phyloP scores from a whole-genome alignment of 257 asterid genomes.

The Scutellaria galericulata region DNA sequence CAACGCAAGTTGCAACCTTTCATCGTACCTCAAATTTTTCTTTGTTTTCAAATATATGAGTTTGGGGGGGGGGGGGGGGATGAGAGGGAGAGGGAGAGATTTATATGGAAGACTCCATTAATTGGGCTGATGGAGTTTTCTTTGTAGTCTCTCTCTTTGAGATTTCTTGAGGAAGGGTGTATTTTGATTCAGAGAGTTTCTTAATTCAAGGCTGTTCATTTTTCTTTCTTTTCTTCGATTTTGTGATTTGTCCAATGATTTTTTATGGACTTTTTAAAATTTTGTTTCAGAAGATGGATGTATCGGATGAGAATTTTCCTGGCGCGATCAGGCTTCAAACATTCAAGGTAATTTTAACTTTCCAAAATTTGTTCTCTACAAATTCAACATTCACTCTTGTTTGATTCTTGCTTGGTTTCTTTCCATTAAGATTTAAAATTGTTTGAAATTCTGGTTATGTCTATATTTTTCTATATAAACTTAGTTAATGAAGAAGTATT shows the following conservation, averaged over 20 bases:
- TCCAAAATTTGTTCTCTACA: neutral
- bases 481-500: too few relatives aligned
- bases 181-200: slow-evolving; percentile 30
- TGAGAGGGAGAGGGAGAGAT: slow-evolving; percentile 14
- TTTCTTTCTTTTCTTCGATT: neutral
- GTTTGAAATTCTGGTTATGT: neutral
- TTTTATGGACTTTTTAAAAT: neutral
- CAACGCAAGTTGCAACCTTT: slow-evolving; percentile 40
- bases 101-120: slow-evolving; percentile 23
- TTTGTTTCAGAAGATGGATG: slow-evolving; percentile 49
- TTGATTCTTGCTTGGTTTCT: slow-evolving; percentile 13
- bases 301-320: slow-evolving; percentile 62
- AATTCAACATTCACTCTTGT: neutral
- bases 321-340: slow-evolving; percentile 45
- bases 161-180: slow-evolving; percentile 18
- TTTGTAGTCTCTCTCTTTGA: slow-evolving; percentile 27
- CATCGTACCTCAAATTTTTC: slow-evolving; percentile 43
- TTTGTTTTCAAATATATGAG: slow-evolving; percentile 56
- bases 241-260: slow-evolving; percentile 1
- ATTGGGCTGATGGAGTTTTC: slow-evolving; percentile 35
- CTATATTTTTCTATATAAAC: neutral
- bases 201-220: slow-evolving; percentile 19
- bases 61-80: neutral
- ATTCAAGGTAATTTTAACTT: slow-evolving; percentile 51
- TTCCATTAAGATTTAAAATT: neutral